Evolutionary conservation across 2,329 filamentous ascomycete species (phyloP).

Genomic region (Calycina marina): DNA sequence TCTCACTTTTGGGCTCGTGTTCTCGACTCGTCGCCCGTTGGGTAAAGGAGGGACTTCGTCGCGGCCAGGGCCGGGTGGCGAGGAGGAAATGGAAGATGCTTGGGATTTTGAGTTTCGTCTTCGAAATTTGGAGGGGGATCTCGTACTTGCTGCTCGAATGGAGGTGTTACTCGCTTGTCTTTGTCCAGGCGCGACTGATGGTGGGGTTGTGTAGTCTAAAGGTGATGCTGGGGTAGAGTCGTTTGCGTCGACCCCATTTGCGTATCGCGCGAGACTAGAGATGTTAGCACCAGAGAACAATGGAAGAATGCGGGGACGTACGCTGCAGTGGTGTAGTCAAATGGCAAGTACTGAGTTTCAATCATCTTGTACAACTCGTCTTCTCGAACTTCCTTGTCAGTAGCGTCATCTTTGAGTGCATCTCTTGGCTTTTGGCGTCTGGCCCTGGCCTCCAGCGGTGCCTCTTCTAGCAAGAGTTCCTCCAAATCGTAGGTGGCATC

Average conservation of each 20-base stretch:
- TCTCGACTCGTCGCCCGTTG: constrained; percentile 5
- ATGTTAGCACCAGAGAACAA: constrained; percentile 7
- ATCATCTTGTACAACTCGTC: constrained; percentile 92
- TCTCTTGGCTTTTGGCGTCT: constrained; percentile 88
- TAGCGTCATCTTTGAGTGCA: constrained; percentile 83
- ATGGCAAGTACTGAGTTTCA: constrained; percentile 83
- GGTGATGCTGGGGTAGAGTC: constrained; percentile 6
- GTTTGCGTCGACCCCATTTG: constrained; percentile 20
- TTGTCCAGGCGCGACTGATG: constrained; percentile 4
- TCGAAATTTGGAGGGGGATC: constrained; percentile 9
- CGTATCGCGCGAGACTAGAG: constrained; percentile 18
- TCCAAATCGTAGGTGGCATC: constrained; percentile 97
- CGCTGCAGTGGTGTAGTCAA: constrained; percentile 79
- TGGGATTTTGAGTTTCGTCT: constrained; percentile 16
- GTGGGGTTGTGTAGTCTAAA: constrained; percentile 8
- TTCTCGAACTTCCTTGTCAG: constrained; percentile 84
- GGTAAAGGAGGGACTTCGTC: constrained; percentile 12
- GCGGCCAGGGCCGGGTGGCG: constrained; percentile 15
- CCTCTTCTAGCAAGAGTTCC: constrained; percentile 84
- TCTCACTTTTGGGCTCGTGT: constrained; percentile 1
- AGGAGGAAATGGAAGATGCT: constrained; percentile 15
- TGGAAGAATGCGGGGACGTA: constrained; percentile 31
- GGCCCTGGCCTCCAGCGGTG: constrained; percentile 81
- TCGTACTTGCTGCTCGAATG: constrained; percentile 7
- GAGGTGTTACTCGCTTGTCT: constrained; percentile 6